Percentiles rank a stretch among this genome's conserved stretches.
Conservation (phyloP, 2,329 filamentous ascomycete genomes). For the Aspergillus novoparasiticus region DNA sequence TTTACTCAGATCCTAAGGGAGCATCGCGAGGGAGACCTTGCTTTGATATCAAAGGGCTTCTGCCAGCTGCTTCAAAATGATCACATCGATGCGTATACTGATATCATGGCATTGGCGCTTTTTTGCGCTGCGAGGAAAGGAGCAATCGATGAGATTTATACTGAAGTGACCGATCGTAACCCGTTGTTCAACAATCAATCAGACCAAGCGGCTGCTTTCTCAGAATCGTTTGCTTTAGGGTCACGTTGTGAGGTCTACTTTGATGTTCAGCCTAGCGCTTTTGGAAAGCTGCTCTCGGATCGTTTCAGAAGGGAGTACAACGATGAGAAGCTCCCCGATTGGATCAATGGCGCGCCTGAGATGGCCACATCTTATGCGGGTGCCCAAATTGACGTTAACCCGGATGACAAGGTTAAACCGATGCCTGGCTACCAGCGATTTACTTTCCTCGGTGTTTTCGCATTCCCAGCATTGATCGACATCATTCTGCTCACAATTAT, state of each 20-base stretch:
- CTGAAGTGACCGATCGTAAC: slow-evolving; percentile 64
- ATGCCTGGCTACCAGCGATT: slow-evolving; percentile 55
- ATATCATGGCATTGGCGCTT: slow-evolving; percentile 59
- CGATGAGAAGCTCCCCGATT: slow-evolving; percentile 52
- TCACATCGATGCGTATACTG: slow-evolving; percentile 50
- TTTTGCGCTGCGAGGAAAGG: slow-evolving; percentile 60
- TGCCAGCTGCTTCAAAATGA: slow-evolving; percentile 33
- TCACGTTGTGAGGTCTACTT: slow-evolving; percentile 67
- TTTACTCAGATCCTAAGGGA: slow-evolving; percentile 33
- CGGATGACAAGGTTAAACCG: slow-evolving; percentile 45
- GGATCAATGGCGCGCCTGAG: slow-evolving; percentile 53
- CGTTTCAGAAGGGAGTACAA: slow-evolving; percentile 49
- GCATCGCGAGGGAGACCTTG: slow-evolving; percentile 38
- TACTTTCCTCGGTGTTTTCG: slow-evolving; percentile 63
- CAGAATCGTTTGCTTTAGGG: slow-evolving; percentile 64
- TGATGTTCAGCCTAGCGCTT: slow-evolving; percentile 54
- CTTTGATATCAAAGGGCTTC: slow-evolving; percentile 41
- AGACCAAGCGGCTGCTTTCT: slow-evolving; percentile 66
- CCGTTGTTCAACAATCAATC: slow-evolving; percentile 63
- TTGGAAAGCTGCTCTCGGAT: slow-evolving; percentile 48
- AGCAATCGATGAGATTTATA: slow-evolving; percentile 64
- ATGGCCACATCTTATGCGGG: slow-evolving; percentile 56
- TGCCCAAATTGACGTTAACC: slow-evolving; percentile 56
- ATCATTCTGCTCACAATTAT: slow-evolving; percentile 61
- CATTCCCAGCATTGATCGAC: slow-evolving; percentile 64